Evolutionary conservation across 2,329 filamentous ascomycete genomes (phyloP).

Genomic region (Xylaria digitata): DNA sequence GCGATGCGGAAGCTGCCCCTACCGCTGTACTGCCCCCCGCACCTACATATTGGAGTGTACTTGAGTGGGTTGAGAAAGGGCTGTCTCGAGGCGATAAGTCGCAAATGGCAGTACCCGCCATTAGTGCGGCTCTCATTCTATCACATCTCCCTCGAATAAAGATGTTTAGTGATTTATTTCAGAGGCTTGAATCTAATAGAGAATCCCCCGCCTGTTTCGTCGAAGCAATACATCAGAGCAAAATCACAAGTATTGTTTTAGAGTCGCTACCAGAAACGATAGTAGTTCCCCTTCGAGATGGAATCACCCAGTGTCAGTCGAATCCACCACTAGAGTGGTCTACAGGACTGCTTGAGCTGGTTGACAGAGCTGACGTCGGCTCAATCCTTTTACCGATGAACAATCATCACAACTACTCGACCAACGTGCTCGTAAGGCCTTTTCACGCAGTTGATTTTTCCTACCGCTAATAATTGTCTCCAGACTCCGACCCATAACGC

Average conservation of each 20-base stretch:
- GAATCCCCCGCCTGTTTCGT: constrained; percentile 71
- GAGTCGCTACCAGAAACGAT: constrained; percentile 88
- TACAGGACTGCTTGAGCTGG: constrained; percentile 74
- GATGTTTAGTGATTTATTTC: constrained; percentile 76
- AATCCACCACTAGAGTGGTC: constrained; percentile 83
- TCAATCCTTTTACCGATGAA: constrained; percentile 67
- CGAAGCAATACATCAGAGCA: constrained; percentile 77
- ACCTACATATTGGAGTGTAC: constrained; percentile 53
- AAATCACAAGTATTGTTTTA: constrained; percentile 74
- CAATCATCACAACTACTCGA: constrained; percentile 49
- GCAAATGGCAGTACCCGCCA: constrained; percentile 38
- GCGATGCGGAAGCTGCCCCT: constrained; percentile 17
- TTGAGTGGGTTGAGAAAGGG: constrained; percentile 65
- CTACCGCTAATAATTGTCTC: constrained; percentile 39
- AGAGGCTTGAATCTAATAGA: constrained; percentile 62
- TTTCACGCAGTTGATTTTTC: background rate
- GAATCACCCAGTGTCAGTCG: constrained; percentile 85
- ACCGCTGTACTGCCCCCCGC: constrained; percentile 41
- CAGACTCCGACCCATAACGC: constrained; percentile 73
- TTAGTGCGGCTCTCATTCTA: constrained; percentile 42
- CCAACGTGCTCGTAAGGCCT: constrained; percentile 58
- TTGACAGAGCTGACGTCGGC: constrained; percentile 85
- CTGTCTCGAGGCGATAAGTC: constrained; percentile 50
- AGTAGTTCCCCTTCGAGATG: constrained; percentile 82
- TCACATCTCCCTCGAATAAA: constrained; percentile 72